A percentile compares a stretch with the other conserved stretches of the same genome.
Conservation (phyloP, 176 grass and related monocot species). For the Carex parvula region DNA sequence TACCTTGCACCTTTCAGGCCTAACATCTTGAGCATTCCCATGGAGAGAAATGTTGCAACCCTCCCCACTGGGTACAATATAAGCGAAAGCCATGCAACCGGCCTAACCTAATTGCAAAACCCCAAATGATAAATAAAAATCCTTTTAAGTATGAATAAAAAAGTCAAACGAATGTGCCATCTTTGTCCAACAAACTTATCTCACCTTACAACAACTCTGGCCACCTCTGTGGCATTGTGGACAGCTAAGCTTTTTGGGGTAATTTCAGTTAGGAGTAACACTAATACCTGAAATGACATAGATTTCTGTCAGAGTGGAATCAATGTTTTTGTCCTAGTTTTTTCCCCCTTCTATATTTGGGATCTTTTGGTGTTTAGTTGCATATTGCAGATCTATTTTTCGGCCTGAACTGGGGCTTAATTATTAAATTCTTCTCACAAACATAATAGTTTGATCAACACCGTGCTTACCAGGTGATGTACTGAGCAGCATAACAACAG, state of each 20-base stretch:
- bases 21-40: conserved; percentile 94
- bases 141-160: not conserved
- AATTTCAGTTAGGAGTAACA: conserved; percentile 97
- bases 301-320: conserved; percentile 3
- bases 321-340: not conserved
- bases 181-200: conserved; percentile 5
- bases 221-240: conserved; percentile 88
- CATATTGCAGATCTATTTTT: not conserved
- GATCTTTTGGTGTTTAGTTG: not conserved
- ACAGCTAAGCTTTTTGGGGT: conserved; percentile 97
- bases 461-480: not conserved
- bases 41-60: conserved; percentile 84
- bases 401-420: not conserved
- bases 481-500: not conserved
- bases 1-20: conserved; percentile 97
- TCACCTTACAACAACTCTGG: conserved; percentile 96
- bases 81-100: conserved; percentile 91
- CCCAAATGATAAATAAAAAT: conserved; percentile 13
- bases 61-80: conserved; percentile 93
- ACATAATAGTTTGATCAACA: not conserved
- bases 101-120: conserved; percentile 62
- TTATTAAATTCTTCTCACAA: not conserved
- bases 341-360: not conserved
- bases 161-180: conserved; percentile 2
- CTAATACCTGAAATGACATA: conserved; percentile 54